A percentile compares a stretch with the other conserved stretches of the same genome.
These are phyloP conservation scores for Penicillium cosmopolitanum DNA, from an alignment of 495 filamentous ascomycete genomes.

Conservation along the genomic window DNA sequence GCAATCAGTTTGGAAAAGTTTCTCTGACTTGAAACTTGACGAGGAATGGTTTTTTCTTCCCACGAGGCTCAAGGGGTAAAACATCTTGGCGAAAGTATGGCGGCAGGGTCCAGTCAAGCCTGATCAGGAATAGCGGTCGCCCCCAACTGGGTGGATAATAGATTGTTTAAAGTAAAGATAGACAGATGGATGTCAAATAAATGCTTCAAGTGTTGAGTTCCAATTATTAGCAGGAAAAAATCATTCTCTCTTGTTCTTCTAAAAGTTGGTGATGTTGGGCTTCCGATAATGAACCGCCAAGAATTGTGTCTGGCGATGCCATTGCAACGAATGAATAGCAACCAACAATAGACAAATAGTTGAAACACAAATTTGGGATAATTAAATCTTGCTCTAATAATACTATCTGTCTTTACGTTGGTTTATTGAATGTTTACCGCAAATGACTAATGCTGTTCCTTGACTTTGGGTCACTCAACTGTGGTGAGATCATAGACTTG, in stretches of 20 bases:
- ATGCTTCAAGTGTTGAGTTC: too few species aligned
- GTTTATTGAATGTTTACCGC: background rate
- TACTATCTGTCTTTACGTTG: too few species aligned
- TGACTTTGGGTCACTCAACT: background rate
- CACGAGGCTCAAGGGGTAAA: background rate
- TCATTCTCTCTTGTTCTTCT: too few species aligned
- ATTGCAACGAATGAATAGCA: too few species aligned
- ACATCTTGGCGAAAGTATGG: background rate
- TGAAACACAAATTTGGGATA: too few species aligned
- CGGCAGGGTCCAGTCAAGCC: background rate
- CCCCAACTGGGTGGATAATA: background rate
- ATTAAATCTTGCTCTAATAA: too few species aligned
- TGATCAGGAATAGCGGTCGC: background rate
- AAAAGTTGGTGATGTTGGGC: too few species aligned
- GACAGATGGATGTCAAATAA: too few species aligned
- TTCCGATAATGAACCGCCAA: too few species aligned
- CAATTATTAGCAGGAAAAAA: too few species aligned
- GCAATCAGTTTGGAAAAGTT: background rate
- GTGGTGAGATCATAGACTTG: constrained; percentile 1
- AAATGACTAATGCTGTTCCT: background rate
- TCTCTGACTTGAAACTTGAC: background rate
- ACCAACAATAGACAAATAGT: too few species aligned
- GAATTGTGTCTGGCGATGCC: too few species aligned
- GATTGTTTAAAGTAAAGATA: background rate
- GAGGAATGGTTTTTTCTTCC: background rate